A percentile compares a stretch with the other conserved stretches of the same genome.
Conservation (phyloP, 352 stramenopile genomes). For the Achlya hypogyna region DNA sequence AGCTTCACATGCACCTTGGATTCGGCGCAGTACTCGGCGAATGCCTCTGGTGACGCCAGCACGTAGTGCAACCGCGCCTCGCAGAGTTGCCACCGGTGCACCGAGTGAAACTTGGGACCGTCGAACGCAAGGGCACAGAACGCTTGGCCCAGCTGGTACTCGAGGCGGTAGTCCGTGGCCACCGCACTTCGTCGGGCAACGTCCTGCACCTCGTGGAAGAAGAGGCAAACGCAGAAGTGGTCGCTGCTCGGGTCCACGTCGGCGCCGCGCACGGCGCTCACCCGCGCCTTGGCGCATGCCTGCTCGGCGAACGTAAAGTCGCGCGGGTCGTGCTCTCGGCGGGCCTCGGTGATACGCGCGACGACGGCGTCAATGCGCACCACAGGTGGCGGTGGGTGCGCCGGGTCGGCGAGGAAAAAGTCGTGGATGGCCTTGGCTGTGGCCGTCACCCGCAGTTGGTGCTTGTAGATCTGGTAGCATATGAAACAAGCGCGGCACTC, state of each 20-base stretch:
- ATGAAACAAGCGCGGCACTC: slow-evolving; percentile 63
- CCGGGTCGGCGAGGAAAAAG: slow-evolving; percentile 1
- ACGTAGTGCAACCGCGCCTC: slow-evolving; percentile 64
- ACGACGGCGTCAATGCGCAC: not conserved
- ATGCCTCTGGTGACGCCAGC: slow-evolving; percentile 48
- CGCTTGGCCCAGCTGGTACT: slow-evolving; percentile 66
- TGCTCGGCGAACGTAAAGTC: slow-evolving; percentile 9
- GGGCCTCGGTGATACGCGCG: slow-evolving; percentile 19
- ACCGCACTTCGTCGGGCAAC: slow-evolving; percentile 33
- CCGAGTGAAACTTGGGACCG: slow-evolving; percentile 68
- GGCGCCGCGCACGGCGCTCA: slow-evolving; percentile 24
- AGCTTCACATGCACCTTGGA: slow-evolving; percentile 64
- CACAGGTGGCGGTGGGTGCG: not conserved
- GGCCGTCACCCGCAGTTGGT: slow-evolving; percentile 29
- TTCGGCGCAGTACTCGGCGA: slow-evolving; percentile 54
- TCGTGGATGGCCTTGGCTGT: not conserved
- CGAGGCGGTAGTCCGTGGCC: slow-evolving; percentile 60
- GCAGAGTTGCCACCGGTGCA: slow-evolving; percentile 75
- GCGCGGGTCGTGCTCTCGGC: slow-evolving; percentile 15
- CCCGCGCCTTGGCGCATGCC: slow-evolving; percentile 12
- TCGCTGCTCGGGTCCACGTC: slow-evolving; percentile 67
- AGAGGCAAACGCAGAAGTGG: slow-evolving; percentile 60
- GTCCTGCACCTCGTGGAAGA: slow-evolving; percentile 80
- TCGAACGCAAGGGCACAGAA: slow-evolving; percentile 52
- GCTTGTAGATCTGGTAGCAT: slow-evolving; percentile 71